Evolutionary conservation across 140 eudicot genomes (phyloP), one percentile per base, ranked within the genome.

Genomic region (Bidens hawaiensis): DNA sequence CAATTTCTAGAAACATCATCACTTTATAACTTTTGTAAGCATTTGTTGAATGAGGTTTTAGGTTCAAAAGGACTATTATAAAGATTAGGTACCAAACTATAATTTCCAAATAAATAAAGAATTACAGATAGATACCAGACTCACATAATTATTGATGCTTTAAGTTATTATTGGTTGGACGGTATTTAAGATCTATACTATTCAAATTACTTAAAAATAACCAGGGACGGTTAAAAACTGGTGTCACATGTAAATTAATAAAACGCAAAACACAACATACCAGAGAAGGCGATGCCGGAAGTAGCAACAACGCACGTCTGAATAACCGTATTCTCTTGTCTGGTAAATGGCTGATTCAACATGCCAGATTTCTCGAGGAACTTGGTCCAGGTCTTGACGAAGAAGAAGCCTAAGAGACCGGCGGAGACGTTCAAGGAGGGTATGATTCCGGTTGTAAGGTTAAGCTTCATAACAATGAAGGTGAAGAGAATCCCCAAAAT

Each of bases 301-400:
- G 91, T 15, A 43, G 97, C 97, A 11, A 90, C 97, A 22, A 90
- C 97, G 54, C 97, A 87, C 0, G 97, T 90, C 86, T 84, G 98
- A 76, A 91, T 91, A 14, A 91, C 96, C 0, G 96, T 87, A 64
- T 91, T 91, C 74, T 91, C 98, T 45, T 91, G 98, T 56, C 96
- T 52, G 0, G 98, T 91, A 26, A 91, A 91, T 0, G 96, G 98
- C 72, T 87, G 98, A 41, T 72, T 73, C 58, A 91, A 56, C 45
- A 87, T 3, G 5, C 98, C 98, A 17, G 90, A 75, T 60, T 78
- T 87, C 8, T 65, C 91, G 0, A 91, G 80, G 18, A 87, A 65
- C 27, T 72, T 82, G 0, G 98, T 91, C 98, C 98, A 91, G 0
- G 91, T 87, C 67, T 87, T 91, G 16, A 91, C 87, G 67, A 91